Conservation (phyloP, 495 filamentous ascomycete species). For the Achaetomiella virescens region DNA sequence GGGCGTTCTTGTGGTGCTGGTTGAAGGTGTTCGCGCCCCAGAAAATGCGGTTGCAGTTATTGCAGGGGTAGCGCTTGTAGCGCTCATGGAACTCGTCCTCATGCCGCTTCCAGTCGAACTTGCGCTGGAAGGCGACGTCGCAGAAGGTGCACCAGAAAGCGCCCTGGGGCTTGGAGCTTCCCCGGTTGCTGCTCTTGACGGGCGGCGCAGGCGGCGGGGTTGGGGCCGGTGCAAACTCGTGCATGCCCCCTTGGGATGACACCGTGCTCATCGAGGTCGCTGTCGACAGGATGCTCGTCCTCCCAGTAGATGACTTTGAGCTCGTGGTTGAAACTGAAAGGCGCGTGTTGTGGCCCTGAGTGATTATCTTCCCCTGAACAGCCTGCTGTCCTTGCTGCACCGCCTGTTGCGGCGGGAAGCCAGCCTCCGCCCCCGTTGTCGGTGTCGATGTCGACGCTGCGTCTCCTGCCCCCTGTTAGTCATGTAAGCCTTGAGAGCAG, state of each 20-base stretch:
- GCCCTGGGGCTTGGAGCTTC: conserved; percentile 26
- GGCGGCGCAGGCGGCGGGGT: conserved; percentile 15
- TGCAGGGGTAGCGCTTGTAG: conserved; percentile 45
- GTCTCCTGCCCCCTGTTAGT: neutral
- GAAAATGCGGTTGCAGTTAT: conserved; percentile 44
- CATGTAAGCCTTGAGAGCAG: too few species aligned
- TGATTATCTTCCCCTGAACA: conserved; percentile 6
- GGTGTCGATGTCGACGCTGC: neutral
- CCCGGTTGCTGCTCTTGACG: conserved; percentile 25
- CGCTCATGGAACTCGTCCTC: conserved; percentile 50
- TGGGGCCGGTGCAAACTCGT: conserved; percentile 10
- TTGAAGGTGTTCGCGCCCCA: conserved; percentile 48
- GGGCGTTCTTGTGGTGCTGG: conserved; percentile 47
- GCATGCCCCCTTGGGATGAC: conserved; percentile 20
- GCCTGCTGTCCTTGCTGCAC: conserved; percentile 15
- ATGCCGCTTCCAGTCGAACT: conserved; percentile 50
- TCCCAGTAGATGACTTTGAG: conserved; percentile 28
- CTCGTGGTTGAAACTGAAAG: conserved; percentile 35
- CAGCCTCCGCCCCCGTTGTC: conserved; percentile 5
- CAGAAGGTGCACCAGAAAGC: conserved; percentile 49
- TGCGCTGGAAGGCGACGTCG: conserved; percentile 45
- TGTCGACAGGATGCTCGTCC: conserved; percentile 27
- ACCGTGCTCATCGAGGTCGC: conserved; percentile 28
- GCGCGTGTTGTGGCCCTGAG: conserved; percentile 16
- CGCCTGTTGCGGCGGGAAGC: conserved; percentile 10